These are phyloP conservation scores for Umbelopsis vinacea DNA, from an alignment of 192 early-diverging fungal species.

Conservation along the genomic window DNA sequence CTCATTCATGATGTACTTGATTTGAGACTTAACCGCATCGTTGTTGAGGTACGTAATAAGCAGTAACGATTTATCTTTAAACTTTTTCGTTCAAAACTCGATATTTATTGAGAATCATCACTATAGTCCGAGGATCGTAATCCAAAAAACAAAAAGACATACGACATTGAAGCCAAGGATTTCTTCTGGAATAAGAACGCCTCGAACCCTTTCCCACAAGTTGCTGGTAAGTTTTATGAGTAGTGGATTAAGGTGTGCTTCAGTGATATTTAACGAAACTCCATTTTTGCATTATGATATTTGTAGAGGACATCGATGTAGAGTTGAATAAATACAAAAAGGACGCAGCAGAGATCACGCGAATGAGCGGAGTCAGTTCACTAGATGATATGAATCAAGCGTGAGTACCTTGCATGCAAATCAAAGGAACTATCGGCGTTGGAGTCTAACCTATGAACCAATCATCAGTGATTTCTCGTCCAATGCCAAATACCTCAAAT, in stretches of 20 bases:
- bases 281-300: too few relatives aligned
- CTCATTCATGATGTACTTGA: conserved; percentile 95
- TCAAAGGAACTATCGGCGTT: too few relatives aligned
- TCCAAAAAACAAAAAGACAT: conserved; percentile 67
- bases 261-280: too few relatives aligned
- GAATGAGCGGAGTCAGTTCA: conserved; percentile 79
- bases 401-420: conserved; percentile 42
- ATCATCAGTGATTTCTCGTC: conserved; percentile 73
- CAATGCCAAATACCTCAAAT: conserved; percentile 87
- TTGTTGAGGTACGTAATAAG: conserved; percentile 54
- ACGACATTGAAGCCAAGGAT: conserved; percentile 89
- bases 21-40: conserved; percentile 89
- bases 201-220: conserved; percentile 92
- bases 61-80: background rate
- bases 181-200: conserved; percentile 96
- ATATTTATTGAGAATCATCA: too few relatives aligned
- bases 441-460: too few relatives aligned
- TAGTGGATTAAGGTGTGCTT: background rate
- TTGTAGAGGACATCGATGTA: conserved; percentile 83
- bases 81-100: too few relatives aligned
- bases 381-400: conserved; percentile 79
- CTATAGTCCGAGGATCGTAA: conserved; percentile 66
- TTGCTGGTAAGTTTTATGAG: conserved; percentile 56
- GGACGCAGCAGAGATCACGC: conserved; percentile 92
- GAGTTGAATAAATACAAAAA: conserved; percentile 94